Evolutionary conservation across 805 yeast genomes (phyloP).

Genomic region (Pichia membranifaciens): DNA sequence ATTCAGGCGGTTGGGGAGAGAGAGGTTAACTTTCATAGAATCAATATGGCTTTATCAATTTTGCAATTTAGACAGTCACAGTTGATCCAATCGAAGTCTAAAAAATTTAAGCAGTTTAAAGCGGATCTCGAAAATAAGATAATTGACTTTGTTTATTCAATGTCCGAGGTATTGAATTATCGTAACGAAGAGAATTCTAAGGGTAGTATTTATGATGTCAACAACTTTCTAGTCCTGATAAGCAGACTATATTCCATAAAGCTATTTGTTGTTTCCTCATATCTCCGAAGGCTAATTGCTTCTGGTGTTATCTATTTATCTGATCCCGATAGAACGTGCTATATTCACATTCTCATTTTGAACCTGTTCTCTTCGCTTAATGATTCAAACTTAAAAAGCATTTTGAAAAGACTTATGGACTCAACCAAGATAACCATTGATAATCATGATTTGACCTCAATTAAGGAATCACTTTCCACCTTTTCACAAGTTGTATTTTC

Average conservation of each 20-base stretch:
- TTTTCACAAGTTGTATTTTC: not conserved
- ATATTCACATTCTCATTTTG: constrained; percentile 50
- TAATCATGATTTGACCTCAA: constrained; percentile 9
- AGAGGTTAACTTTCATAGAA: constrained; percentile 16
- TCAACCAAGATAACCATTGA: constrained; percentile 21
- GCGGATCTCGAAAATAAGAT: constrained; percentile 29
- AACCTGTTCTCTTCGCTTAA: constrained; percentile 52
- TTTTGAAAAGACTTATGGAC: constrained; percentile 25
- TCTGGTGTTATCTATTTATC: constrained; percentile 72
- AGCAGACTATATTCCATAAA: constrained; percentile 43
- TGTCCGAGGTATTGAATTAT: constrained; percentile 26
- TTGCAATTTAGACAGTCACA: constrained; percentile 21
- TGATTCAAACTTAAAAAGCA: constrained; percentile 32
- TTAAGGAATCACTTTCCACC: not conserved
- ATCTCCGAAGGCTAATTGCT: constrained; percentile 75
- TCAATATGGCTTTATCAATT: constrained; percentile 24
- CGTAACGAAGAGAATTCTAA: constrained; percentile 11
- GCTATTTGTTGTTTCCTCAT: constrained; percentile 54
- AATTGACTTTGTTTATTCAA: constrained; percentile 29
- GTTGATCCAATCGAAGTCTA: constrained; percentile 19
- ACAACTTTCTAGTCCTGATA: constrained; percentile 40
- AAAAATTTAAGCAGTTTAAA: constrained; percentile 23
- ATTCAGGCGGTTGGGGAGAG: constrained; percentile 22
- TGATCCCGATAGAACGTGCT: constrained; percentile 44
- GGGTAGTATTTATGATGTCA: constrained; percentile 18